Percentiles rank a stretch among this genome's conserved stretches.
Conservation (phyloP, 73 alveolate species). For the Paramecium pentaurelia region DNA sequence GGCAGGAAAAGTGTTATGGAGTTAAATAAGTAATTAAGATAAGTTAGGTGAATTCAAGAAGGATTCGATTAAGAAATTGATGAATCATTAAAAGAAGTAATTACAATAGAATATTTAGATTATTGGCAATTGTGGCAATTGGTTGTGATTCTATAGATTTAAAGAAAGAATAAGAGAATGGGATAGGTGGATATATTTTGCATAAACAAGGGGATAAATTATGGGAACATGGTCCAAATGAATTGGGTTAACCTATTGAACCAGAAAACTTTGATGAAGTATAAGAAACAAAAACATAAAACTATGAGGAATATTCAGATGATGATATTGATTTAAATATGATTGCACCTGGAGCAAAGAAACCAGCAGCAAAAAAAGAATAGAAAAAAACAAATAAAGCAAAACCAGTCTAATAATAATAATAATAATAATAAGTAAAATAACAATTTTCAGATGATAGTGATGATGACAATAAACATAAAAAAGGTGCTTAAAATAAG, state of each 20-base stretch:
- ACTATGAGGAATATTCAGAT: conserved; percentile 15
- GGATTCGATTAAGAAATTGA: neutral
- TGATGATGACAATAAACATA: neutral
- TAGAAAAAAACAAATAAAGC: neutral
- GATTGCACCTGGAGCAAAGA: conserved; percentile 21
- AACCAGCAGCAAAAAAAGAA: neutral
- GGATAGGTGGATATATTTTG: conserved; percentile 5
- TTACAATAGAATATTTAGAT: neutral
- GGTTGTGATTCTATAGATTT: conserved; percentile 36
- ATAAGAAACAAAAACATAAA: neutral
- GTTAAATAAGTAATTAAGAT: neutral
- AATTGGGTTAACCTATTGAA: neutral
- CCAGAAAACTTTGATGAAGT: conserved; percentile 27
- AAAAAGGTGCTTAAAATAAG: neutral
- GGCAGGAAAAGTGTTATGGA: neutral
- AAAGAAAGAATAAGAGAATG: conserved; percentile 24
- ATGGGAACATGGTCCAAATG: conserved; percentile 47
- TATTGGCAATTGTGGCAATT: conserved; percentile 3
- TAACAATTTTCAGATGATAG: neutral
- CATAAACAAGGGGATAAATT: conserved; percentile 39
- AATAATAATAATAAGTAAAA: neutral
- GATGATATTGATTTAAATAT: conserved; percentile 12
- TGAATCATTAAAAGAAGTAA: conserved; percentile 21
- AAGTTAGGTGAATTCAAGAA: conserved; percentile 28
- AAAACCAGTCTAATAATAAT: neutral